A percentile compares a stretch with the other conserved stretches of the same genome.
Conservation (phyloP, 2,329 filamentous ascomycete genomes). For the Zymoseptoria pseudotritici region DNA sequence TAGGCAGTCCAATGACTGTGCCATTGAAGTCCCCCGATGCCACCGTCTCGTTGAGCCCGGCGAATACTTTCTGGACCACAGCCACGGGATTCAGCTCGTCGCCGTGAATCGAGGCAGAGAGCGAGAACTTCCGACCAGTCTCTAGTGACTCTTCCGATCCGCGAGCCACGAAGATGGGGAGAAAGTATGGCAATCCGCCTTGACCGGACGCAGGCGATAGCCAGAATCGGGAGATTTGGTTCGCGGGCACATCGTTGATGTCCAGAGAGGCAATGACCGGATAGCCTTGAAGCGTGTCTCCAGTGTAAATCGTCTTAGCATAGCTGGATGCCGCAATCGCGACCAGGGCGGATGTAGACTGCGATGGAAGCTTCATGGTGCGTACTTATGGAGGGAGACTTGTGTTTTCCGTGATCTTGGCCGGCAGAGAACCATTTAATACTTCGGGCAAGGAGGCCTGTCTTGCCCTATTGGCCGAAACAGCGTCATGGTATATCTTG, state of each 20-base stretch:
- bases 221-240: slow-evolving; percentile 32
- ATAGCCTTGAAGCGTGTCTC: slow-evolving; percentile 17
- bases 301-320: slow-evolving; percentile 15
- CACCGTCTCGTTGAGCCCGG: slow-evolving; percentile 31
- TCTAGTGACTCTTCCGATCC: slow-evolving; percentile 31
- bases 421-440: background rate
- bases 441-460: background rate
- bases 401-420: background rate
- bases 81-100: slow-evolving; percentile 34
- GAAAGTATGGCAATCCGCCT: slow-evolving; percentile 32
- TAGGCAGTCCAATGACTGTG: slow-evolving; percentile 33
- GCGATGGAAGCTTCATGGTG: background rate
- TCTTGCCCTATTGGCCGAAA: background rate
- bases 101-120: slow-evolving; percentile 34
- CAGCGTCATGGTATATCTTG: background rate
- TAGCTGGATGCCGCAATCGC: background rate
- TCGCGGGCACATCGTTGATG: slow-evolving; percentile 31
- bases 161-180: slow-evolving; percentile 33
- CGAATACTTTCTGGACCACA: slow-evolving; percentile 32
- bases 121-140: slow-evolving; percentile 31
- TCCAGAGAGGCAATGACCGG: slow-evolving; percentile 23
- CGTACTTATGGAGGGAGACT: background rate
- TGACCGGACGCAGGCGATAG: slow-evolving; percentile 33
- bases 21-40: slow-evolving; percentile 17
- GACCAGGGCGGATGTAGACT: background rate